Percentiles rank a stretch among this genome's conserved stretches.
Conservation (phyloP, 306 rosid genomes). For the Gynostemma pentaphyllum region DNA sequence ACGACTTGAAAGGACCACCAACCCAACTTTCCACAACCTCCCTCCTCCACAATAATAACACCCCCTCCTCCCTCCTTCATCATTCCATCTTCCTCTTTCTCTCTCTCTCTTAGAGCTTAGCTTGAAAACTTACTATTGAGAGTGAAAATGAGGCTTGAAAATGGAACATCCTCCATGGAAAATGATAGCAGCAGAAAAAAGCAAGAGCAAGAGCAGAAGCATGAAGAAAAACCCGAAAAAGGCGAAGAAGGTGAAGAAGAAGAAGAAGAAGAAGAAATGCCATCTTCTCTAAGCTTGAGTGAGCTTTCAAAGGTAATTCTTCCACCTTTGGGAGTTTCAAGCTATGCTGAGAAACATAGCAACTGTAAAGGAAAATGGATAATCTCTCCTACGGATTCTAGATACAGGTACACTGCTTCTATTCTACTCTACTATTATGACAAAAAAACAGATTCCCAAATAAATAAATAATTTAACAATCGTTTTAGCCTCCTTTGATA, state of each 20-base stretch:
- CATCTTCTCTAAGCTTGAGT: slow-evolving; percentile 29
- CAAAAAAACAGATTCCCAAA: too few relatives aligned
- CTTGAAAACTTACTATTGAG: too few relatives aligned
- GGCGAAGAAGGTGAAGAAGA: background rate
- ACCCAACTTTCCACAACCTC: background rate
- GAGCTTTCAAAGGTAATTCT: slow-evolving; percentile 76
- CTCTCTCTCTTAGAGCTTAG: background rate
- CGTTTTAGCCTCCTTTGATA: too few relatives aligned
- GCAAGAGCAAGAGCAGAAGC: background rate
- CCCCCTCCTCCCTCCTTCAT: background rate
- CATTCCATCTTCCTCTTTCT: background rate
- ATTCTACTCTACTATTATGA: too few relatives aligned
- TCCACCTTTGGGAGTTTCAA: slow-evolving; percentile 83
- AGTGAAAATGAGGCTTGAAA: too few relatives aligned
- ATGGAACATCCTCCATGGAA: background rate
- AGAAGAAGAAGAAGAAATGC: slow-evolving; percentile 14
- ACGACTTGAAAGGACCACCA: background rate
- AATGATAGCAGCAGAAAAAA: background rate
- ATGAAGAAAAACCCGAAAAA: too few relatives aligned
- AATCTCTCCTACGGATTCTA: slow-evolving; percentile 71
- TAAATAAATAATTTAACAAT: too few relatives aligned
- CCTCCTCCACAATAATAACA: background rate
- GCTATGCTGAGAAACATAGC: slow-evolving; percentile 27
- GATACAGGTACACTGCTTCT: slow-evolving; percentile 56
- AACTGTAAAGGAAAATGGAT: slow-evolving; percentile 41